Evolutionary conservation across 805 yeast genomes (phyloP).

Genomic region (Teunomyces gatunensis): DNA sequence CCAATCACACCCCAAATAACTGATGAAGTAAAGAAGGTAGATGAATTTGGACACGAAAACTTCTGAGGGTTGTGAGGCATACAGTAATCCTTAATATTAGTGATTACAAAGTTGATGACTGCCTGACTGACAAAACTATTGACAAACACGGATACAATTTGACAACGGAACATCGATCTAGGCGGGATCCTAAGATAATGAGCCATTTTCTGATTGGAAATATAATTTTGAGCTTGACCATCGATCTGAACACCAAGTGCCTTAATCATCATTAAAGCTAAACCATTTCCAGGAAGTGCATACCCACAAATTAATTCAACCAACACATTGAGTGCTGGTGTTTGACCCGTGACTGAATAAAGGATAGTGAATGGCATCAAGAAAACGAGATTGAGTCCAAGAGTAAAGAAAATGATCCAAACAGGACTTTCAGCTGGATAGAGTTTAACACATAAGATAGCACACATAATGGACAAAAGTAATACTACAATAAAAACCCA

Average conservation of each 20-base stretch:
- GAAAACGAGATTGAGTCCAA: slow-evolving; percentile 31
- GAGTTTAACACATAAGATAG: slow-evolving; percentile 29
- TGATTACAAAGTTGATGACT: slow-evolving; percentile 18
- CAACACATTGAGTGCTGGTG: slow-evolving; percentile 34
- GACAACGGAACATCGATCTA: slow-evolving; percentile 49
- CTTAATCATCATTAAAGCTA: slow-evolving; percentile 48
- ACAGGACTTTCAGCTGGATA: slow-evolving; percentile 37
- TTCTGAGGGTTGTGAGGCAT: slow-evolving; percentile 18
- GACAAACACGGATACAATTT: slow-evolving; percentile 21
- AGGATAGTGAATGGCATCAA: slow-evolving; percentile 31
- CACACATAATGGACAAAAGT: slow-evolving; percentile 27
- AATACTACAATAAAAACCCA: slow-evolving; percentile 27
- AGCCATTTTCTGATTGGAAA: slow-evolving; percentile 58
- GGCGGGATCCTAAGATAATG: slow-evolving; percentile 68
- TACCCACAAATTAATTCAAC: slow-evolving; percentile 38
- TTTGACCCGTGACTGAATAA: slow-evolving; percentile 29
- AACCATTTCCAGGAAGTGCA: slow-evolving; percentile 37
- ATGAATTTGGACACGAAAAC: slow-evolving; percentile 30
- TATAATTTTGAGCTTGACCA: slow-evolving; percentile 54
- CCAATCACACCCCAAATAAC: slow-evolving; percentile 62
- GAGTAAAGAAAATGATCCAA: slow-evolving; percentile 35
- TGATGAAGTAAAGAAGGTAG: slow-evolving; percentile 49
- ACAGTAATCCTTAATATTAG: slow-evolving; percentile 19
- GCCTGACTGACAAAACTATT: slow-evolving; percentile 22
- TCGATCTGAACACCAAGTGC: slow-evolving; percentile 57